These are phyloP conservation scores for Psilocybe mexicana DNA, from an alignment of 1,284 basidiomycete species.

Conservation along the genomic window DNA sequence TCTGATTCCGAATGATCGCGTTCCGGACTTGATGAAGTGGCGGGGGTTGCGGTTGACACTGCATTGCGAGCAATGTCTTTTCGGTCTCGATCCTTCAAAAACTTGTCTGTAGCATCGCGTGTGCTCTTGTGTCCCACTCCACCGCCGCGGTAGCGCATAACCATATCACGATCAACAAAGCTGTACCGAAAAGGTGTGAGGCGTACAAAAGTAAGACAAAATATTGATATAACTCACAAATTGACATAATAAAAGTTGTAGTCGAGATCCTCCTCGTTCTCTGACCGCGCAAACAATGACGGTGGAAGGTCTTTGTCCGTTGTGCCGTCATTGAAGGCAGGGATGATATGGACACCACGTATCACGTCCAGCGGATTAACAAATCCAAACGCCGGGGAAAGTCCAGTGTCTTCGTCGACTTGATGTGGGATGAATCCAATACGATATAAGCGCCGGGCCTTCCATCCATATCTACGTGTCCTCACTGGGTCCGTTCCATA, in stretches of 20 bases:
- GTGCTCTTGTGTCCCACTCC: conserved; percentile 18
- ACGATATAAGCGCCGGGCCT: conserved; percentile 3
- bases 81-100: conserved; percentile 4
- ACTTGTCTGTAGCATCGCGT: conserved; percentile 9
- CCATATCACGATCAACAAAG: conserved; percentile 22
- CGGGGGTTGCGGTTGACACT: too few species aligned
- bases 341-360: conserved; percentile 20
- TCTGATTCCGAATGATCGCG: too few species aligned
- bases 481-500: conserved; percentile 12
- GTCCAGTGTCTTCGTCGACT: background rate
- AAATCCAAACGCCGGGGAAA: conserved; percentile 19
- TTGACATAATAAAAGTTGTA: conserved; percentile 15
- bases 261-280: conserved; percentile 9
- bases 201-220: background rate
- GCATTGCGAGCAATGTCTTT: too few species aligned
- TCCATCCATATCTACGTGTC: conserved; percentile 16
- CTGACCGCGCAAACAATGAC: conserved; percentile 4
- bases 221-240: conserved; percentile 8
- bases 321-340: conserved; percentile 5
- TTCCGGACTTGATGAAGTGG: too few species aligned
- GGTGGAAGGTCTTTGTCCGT: conserved; percentile 1
- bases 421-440: conserved; percentile 17
- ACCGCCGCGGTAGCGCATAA: conserved; percentile 18
- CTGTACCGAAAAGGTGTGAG: background rate
- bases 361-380: conserved; percentile 20